phyloP scores from a whole-genome alignment of 306 rosid genomes.

The Inga laurina region DNA sequence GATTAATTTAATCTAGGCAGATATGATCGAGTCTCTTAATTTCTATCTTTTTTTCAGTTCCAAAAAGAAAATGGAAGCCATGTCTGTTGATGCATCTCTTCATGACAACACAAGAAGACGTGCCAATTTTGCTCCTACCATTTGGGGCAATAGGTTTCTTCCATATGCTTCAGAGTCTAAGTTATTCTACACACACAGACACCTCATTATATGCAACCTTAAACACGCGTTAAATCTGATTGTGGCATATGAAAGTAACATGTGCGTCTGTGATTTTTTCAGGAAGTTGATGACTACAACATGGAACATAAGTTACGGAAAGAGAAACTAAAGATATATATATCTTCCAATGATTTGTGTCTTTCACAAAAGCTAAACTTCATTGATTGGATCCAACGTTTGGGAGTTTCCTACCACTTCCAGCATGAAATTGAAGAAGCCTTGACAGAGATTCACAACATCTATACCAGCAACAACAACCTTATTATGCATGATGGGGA shows the following conservation, averaged over 20 bases:
- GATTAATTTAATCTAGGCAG: too few species aligned
- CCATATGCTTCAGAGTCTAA: neutral
- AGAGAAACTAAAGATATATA: neutral
- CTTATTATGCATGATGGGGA: neutral
- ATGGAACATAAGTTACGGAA: neutral
- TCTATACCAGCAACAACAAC: neutral
- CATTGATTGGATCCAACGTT: neutral
- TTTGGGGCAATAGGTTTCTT: neutral
- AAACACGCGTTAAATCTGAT: neutral
- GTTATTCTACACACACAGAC: neutral
- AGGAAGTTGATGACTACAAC: neutral
- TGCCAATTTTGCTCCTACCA: neutral
- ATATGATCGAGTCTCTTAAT: neutral
- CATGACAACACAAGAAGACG: neutral
- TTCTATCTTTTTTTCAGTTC: neutral
- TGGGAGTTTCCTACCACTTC: neutral
- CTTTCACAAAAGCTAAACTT: neutral
- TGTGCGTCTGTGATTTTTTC: neutral
- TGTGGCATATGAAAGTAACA: neutral
- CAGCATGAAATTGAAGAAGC: slow-evolving; percentile 26
- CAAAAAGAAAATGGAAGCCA: neutral
- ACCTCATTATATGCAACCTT: neutral
- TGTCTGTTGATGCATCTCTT: neutral
- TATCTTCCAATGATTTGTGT: neutral
- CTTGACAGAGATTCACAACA: slow-evolving; percentile 15